Evolutionary conservation across 75 land plant species (phyloP), one percentile per base, ranked within the genome.

Genomic region (Cryptomeria japonica): DNA sequence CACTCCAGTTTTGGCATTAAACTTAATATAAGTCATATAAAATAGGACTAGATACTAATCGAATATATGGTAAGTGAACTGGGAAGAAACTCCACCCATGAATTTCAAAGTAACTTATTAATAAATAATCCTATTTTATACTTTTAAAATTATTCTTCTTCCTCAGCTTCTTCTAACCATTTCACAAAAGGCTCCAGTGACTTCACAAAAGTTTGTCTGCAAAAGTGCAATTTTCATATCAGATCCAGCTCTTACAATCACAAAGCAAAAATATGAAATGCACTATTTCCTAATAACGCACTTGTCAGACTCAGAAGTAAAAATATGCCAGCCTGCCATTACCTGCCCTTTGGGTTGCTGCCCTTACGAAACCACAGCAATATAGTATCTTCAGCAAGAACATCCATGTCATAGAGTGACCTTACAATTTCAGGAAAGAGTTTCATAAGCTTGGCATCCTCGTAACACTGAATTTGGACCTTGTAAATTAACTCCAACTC

Each of bases 151-250:
- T 88, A 95, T 49, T 97, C 99, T 90, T 97, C 99, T 80, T 97
- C 99, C 87, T 97, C 99, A 13, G 98, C 99, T 90, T 97, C 99
- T 79, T 97, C 99, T 86, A 97, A 94, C 99, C 99, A 97, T 39
- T 97, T 96, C 75, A 97, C 98, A 90, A 97, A 96, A 22, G 99
- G 97, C 90, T 97, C 99, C 91, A 97, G 90, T 2, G 97, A 94
- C 92, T 97, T 96, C 89, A 96, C 99, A 87, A 97, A 97, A 5
- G 95, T 96, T 92, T 97, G 99, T 94, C 99, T 97, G 96, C 56
- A 68, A 37, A 22, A 70, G 39, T 38, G 38, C 58, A 44, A 80
- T 42, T 25, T 51, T 15, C 22, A 16, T 47, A 84, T 31, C 46
- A 47, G 78, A 75, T 72, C 75, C 49, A 34, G 32, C 39, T 37